These are phyloP conservation scores for Tricholoma sp. DNA, from an alignment of 768 basidiomycete species.

Conservation along the genomic window DNA sequence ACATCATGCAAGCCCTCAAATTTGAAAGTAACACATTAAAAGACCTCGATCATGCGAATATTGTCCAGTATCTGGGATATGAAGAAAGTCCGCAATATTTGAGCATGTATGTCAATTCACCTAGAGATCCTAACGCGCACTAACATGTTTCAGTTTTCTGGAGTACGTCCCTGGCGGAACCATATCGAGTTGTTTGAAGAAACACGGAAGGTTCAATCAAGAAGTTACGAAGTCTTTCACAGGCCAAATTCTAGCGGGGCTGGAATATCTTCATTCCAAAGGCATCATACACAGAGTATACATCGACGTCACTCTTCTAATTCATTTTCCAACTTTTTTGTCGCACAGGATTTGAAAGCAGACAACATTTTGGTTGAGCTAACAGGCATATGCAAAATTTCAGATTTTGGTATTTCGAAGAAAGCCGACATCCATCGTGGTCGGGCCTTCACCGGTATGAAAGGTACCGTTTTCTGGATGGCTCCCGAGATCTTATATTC, in stretches of 20 bases:
- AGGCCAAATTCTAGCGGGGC: conserved; percentile 76
- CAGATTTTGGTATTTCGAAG: conserved; percentile 97
- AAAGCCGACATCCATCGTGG: conserved; percentile 60
- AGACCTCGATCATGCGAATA: conserved; percentile 84
- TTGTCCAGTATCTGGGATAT: conserved; percentile 89
- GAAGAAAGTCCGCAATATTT: conserved; percentile 70
- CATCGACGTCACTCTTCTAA: conserved; percentile 1
- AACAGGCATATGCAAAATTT: conserved; percentile 86
- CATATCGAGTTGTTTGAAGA: conserved; percentile 69
- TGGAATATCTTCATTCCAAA: conserved; percentile 81
- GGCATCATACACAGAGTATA: conserved; percentile 82
- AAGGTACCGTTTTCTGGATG: conserved; percentile 96
- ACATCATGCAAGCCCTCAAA: conserved; percentile 75
- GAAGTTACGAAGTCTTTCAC: conserved; percentile 84
- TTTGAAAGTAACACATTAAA: conserved; percentile 83
- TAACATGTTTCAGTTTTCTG: conserved; percentile 58
- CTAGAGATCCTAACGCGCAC: neutral
- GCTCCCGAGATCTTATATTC: conserved; percentile 80
- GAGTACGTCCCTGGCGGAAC: conserved; percentile 98
- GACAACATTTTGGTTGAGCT: conserved; percentile 92
- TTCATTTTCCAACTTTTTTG: conserved; percentile 2
- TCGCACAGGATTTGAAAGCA: conserved; percentile 75
- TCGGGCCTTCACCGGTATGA: conserved; percentile 71
- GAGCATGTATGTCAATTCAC: conserved; percentile 60
- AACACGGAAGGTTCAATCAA: conserved; percentile 79